Conservation (phyloP, 2,329 filamentous ascomycete species). For the Chrysosporium keratinophilum region DNA sequence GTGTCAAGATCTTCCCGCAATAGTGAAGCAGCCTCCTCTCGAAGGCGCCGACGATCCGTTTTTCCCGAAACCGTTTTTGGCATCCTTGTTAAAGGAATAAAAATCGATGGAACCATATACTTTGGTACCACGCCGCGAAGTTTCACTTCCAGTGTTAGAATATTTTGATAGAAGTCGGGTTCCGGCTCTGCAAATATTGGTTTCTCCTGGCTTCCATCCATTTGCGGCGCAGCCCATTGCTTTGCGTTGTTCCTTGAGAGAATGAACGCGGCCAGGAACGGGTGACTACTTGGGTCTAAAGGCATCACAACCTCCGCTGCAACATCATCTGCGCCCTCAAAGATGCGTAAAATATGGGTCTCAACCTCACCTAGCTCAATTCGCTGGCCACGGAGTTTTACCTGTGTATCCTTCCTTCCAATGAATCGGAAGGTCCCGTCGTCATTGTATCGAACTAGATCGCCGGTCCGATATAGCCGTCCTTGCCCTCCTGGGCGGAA, state of each 20-base stretch:
- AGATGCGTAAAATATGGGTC: slow-evolving; percentile 44
- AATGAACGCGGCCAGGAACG: not conserved
- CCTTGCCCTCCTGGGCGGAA: slow-evolving; percentile 37
- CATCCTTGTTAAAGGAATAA: slow-evolving; percentile 30
- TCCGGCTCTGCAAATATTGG: not conserved
- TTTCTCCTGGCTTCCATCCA: not conserved
- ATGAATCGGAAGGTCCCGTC: slow-evolving; percentile 68
- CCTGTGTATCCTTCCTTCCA: slow-evolving; percentile 67
- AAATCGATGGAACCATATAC: slow-evolving; percentile 29
- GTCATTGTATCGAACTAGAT: slow-evolving; percentile 59
- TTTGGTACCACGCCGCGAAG: slow-evolving; percentile 19
- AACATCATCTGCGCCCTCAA: not conserved
- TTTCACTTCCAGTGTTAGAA: not conserved
- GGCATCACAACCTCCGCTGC: not conserved
- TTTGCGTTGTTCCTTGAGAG: not conserved
- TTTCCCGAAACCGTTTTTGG: slow-evolving; percentile 34
- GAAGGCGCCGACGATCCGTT: slow-evolving; percentile 26
- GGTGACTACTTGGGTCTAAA: not conserved
- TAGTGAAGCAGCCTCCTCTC: slow-evolving; percentile 14
- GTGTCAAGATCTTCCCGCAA: not conserved
- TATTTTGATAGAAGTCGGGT: not conserved
- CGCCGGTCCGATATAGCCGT: slow-evolving; percentile 70
- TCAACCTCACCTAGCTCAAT: slow-evolving; percentile 82
- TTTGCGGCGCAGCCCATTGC: not conserved
- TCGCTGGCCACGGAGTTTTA: slow-evolving; percentile 75